Conservation (phyloP, 2,329 filamentous ascomycete genomes). For the Fusarium verticillioides region DNA sequence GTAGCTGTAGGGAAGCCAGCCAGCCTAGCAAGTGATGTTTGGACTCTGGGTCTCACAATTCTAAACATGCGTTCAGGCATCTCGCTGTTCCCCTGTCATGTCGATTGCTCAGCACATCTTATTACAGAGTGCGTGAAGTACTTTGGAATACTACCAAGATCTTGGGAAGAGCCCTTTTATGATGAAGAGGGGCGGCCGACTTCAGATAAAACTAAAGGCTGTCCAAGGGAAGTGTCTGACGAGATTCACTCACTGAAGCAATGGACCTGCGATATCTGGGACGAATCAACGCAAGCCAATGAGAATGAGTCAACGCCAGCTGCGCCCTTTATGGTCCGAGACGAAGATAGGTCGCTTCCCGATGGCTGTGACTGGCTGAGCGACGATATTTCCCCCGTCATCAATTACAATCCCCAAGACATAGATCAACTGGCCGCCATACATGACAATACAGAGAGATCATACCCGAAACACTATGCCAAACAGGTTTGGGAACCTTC, state of each 20-base stretch:
- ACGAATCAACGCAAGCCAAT: neutral
- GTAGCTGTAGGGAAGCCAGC: neutral
- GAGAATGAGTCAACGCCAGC: neutral
- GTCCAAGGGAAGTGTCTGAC: neutral
- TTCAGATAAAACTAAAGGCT: neutral
- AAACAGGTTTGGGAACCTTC: neutral
- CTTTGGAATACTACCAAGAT: neutral
- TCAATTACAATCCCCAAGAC: neutral
- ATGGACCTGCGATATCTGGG: neutral
- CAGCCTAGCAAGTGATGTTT: neutral
- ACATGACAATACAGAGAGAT: neutral
- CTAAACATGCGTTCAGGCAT: neutral
- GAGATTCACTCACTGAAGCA: neutral
- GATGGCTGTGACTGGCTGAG: neutral
- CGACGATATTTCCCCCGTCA: neutral
- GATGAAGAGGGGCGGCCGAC: neutral
- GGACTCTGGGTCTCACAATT: neutral
- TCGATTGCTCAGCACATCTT: neutral
- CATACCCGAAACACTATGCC: accelerated
- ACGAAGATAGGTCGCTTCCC: neutral
- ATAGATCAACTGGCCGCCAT: neutral
- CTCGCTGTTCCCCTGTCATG: neutral
- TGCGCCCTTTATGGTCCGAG: neutral
- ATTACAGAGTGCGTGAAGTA: neutral
- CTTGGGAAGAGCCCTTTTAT: neutral